phyloP scores from a whole-genome alignment of 352 stramenopile species.

The Phytophthora meadii region DNA sequence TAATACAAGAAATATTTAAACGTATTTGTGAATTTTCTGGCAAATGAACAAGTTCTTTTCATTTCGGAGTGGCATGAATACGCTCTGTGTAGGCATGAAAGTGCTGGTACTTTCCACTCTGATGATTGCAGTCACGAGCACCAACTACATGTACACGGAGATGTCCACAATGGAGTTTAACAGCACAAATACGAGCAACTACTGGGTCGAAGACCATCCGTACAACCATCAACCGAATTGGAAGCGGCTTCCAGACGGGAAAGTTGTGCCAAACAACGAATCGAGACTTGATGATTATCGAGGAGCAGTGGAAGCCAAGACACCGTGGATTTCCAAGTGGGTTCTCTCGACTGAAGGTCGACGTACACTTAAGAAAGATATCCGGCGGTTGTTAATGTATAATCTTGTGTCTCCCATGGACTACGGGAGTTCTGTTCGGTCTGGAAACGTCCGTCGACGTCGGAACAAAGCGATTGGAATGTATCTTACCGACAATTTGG shows the following conservation, averaged over 20 bases:
- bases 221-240: conserved; percentile 48
- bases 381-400: conserved; percentile 47
- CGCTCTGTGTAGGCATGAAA: neutral
- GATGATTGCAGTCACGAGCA: conserved; percentile 2
- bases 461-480: conserved; percentile 42
- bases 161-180: neutral
- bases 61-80: conserved; percentile 1
- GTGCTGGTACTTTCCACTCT: conserved; percentile 3
- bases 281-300: conserved; percentile 26
- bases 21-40: neutral
- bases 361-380: conserved; percentile 40
- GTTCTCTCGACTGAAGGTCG: conserved; percentile 36
- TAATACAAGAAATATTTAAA: too few species aligned
- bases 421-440: conserved; percentile 41
- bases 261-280: conserved; percentile 40
- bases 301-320: conserved; percentile 24
- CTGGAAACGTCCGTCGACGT: conserved; percentile 39
- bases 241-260: conserved; percentile 50
- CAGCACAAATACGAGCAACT: conserved; percentile 33
- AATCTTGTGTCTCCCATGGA: conserved; percentile 60
- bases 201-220: conserved; percentile 58
- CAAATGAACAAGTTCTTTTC: conserved; percentile 16
- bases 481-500: conserved; percentile 51
- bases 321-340: conserved; percentile 44
- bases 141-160: conserved; percentile 6